These are phyloP conservation scores for Schizochytrium sp. DNA, from an alignment of 108 stramenopile species.

Conservation along the genomic window DNA sequence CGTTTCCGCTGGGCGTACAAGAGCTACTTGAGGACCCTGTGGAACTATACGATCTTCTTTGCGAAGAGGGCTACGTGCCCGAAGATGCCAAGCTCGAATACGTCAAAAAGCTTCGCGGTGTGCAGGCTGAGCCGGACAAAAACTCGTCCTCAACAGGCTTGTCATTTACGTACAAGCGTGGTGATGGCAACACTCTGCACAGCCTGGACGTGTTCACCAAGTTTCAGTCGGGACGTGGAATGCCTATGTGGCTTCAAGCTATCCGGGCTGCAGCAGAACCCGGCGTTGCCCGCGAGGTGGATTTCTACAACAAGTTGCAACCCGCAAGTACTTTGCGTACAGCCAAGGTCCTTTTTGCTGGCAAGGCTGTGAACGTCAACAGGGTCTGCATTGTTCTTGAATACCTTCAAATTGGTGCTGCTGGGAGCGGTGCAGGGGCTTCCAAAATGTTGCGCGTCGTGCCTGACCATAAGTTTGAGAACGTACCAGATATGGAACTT, in stretches of 20 bases:
- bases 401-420: neutral
- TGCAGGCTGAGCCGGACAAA: constrained; percentile 57
- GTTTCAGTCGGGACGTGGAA: constrained; percentile 32
- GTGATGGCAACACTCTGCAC: neutral
- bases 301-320: neutral
- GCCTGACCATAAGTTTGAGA: neutral
- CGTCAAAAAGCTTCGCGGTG: neutral
- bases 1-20: neutral
- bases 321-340: neutral
- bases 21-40: neutral
- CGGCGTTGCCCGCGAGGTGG: constrained; percentile 28
- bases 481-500: neutral
- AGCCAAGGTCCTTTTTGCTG: constrained; percentile 8
- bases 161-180: neutral
- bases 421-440: neutral
- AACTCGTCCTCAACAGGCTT: neutral
- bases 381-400: constrained; percentile 36
- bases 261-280: constrained; percentile 22
- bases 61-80: neutral
- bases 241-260: constrained; percentile 56
- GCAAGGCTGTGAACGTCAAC: neutral
- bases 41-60: neutral
- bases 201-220: constrained; percentile 5
- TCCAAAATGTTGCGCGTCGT: neutral
- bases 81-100: neutral